A percentile compares a stretch with the other conserved stretches of the same genome.
phyloP scores from a whole-genome alignment of 805 yeast genomes.

The Candida pini region DNA sequence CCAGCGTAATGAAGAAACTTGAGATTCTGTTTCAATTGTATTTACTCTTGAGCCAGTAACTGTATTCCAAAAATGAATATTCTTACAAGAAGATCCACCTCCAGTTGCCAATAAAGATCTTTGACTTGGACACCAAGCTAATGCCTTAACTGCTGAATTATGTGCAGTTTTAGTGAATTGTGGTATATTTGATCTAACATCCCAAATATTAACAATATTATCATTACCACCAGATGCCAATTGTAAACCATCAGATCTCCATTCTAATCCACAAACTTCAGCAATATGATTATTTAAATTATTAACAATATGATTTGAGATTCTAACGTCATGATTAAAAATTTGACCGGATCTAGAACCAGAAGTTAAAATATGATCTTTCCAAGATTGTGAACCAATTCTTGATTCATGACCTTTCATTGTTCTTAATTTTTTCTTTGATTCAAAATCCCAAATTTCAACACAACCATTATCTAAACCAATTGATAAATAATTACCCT shows the following conservation, averaged over 20 bases:
- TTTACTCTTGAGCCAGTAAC: conserved; percentile 83
- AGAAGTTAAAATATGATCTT: conserved; percentile 70
- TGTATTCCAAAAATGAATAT: conserved; percentile 93
- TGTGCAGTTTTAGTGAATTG: conserved; percentile 73
- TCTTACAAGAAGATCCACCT: conserved; percentile 88
- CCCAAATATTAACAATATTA: conserved; percentile 91
- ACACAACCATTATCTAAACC: conserved; percentile 79
- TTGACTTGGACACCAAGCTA: conserved; percentile 92
- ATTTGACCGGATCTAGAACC: conserved; percentile 86
- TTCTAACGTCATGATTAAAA: conserved; percentile 84
- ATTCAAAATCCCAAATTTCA: conserved; percentile 92
- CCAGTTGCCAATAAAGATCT: conserved; percentile 85
- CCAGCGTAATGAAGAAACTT: conserved; percentile 92
- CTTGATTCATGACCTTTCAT: conserved; percentile 72
- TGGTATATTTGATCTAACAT: conserved; percentile 65
- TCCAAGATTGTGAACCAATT: conserved; percentile 83
- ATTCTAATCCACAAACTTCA: conserved; percentile 88
- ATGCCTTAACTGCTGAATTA: conserved; percentile 91
- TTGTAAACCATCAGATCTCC: conserved; percentile 78
- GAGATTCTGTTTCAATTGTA: conserved; percentile 87
- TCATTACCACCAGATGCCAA: conserved; percentile 94
- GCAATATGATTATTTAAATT: conserved; percentile 67
- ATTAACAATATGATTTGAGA: conserved; percentile 66
- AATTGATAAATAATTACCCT: conserved; percentile 77
- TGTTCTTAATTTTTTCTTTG: conserved; percentile 66